Base-by-base conservation (phyloP, 768 basidiomycete species). In the Lentinula edodes region DNA sequence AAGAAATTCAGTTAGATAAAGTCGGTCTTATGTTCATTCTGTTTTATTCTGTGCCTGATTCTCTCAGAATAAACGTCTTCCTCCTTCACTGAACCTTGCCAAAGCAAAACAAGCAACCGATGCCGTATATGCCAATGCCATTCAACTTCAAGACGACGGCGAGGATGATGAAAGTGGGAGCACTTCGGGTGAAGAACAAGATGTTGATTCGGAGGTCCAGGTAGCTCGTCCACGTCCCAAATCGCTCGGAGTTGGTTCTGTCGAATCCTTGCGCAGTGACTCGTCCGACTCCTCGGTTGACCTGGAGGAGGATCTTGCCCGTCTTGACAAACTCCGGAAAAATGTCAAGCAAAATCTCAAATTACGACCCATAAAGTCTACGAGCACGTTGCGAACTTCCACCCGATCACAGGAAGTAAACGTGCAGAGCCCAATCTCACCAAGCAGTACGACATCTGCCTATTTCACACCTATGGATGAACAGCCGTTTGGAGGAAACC, bases 281-380 rank as follows among this genome's bases (percentile, higher is more conserved):
- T 56, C 55, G 38, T 56, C 55, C 18, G 55, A 56, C 12, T 56
- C 55, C 2, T 56, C 55, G 6, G 15, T 28, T 13, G 89, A 91
- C 64, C 75, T 93, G 59, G 80, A 83, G 15, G 83, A 83, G 64
- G 89, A 88, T 62, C 78, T 93, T 42, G 84, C 80, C 12, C 81
- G 80, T 58, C 83, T 93, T 42, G 87, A 89, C 61, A 75, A 82
- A 66, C 79, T 93, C 7, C 83, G 91, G 38, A 80, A 82, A 65
- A 89, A 77, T 66, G 88, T 93, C 2, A 84, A 87, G 73, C 80
- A 85, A 72, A 93, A 93, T 66, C 81, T 93, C 41, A 86, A 84
- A 61, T 79, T 93, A 39, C 82, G 91, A 20, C 91, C 92, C 34
- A 88, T 93, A 61, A 83, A 84, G 54, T 87, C 87, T 23, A 75